These are phyloP conservation scores for Rhizopus sp. DNA, from an alignment of 371 early-diverging fungal genomes.

Conservation along the genomic window DNA sequence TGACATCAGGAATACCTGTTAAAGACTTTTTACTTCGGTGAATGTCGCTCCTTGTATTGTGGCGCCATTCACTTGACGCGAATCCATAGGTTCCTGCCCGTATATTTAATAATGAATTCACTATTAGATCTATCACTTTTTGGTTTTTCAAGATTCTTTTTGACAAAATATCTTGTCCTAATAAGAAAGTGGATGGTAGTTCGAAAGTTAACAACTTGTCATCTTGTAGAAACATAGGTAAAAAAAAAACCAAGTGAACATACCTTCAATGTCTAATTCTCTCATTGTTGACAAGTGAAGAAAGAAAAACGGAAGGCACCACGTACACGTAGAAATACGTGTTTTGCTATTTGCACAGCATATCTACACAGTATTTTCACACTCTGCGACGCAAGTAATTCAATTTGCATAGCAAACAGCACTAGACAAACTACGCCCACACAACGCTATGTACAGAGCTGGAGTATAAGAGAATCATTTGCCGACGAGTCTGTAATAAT, in stretches of 20 bases:
- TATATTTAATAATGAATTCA: constrained; percentile 12
- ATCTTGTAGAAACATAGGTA: constrained; percentile 16
- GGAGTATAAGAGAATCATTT: too few species aligned
- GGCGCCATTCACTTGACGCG: constrained; percentile 17
- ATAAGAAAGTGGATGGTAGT: constrained; percentile 16
- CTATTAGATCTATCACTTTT: too few species aligned
- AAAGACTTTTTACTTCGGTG: constrained; percentile 21
- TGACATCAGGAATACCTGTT: constrained; percentile 22
- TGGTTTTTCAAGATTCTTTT: constrained; percentile 17
- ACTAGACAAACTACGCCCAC: too few species aligned
- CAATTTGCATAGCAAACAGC: too few species aligned
- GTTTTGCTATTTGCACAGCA: too few species aligned
- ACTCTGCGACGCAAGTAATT: too few species aligned
- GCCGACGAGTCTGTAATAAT: too few species aligned
- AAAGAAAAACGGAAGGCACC: constrained; percentile 4
- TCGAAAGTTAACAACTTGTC: constrained; percentile 16
- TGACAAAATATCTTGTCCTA: constrained; percentile 10
- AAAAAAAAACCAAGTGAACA: constrained; percentile 14
- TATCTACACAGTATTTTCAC: too few species aligned
- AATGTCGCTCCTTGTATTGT: constrained; percentile 20
- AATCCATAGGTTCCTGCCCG: constrained; percentile 19
- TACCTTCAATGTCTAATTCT: constrained; percentile 14
- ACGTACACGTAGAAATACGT: too few species aligned
- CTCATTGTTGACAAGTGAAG: constrained; percentile 10
- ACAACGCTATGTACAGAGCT: too few species aligned